Conservation (phyloP, 768 basidiomycete genomes). For the Suillus variegatus region DNA sequence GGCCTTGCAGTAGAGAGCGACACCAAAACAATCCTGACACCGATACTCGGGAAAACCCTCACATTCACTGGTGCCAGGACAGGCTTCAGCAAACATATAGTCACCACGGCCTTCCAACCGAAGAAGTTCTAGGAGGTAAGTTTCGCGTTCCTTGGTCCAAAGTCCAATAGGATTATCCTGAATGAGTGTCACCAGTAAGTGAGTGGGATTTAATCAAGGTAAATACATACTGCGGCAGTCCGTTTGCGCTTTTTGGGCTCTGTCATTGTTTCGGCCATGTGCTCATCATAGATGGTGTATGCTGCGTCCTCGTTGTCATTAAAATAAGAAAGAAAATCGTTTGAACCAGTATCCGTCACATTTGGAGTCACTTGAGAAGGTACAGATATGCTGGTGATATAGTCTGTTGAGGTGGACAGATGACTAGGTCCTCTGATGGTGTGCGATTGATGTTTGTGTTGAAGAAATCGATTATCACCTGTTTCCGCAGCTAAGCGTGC, state of each 20-base stretch:
- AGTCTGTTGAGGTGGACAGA: background rate
- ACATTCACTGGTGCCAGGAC: too few species aligned
- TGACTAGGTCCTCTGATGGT: background rate
- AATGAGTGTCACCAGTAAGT: background rate
- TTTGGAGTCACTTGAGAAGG: background rate
- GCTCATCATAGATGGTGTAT: background rate
- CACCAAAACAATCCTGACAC: too few species aligned
- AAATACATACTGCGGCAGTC: background rate
- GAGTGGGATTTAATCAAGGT: background rate
- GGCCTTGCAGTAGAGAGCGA: too few species aligned
- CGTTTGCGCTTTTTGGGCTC: background rate
- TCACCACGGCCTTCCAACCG: slow-evolving; percentile 10
- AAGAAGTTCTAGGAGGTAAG: slow-evolving; percentile 10
- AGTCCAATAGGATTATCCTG: slow-evolving; percentile 5
- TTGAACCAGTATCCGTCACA: background rate
- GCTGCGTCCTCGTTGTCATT: background rate
- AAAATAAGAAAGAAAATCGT: background rate
- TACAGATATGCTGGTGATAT: background rate
- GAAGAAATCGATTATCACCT: background rate
- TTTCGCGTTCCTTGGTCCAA: slow-evolving; percentile 2
- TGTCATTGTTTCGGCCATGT: background rate
- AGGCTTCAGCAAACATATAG: background rate
- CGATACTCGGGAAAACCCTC: too few species aligned
- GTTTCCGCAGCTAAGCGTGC: background rate
- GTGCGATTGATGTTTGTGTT: background rate